Conservation (phyloP, 2,329 filamentous ascomycete species). For the Talaromyces sp. region DNA sequence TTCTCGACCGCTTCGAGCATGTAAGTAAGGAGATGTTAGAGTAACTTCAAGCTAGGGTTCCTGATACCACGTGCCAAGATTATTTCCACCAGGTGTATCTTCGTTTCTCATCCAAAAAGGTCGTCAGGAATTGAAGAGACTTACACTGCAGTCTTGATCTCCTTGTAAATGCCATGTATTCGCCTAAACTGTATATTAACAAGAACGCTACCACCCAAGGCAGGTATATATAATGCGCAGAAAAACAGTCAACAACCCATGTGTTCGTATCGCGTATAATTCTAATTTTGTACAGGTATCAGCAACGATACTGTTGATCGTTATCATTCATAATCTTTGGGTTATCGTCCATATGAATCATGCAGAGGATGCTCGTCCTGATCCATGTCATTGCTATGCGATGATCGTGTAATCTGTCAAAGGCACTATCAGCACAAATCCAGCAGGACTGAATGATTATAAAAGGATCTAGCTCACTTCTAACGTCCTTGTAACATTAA, state of each 20-base stretch:
- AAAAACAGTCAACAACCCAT: background rate
- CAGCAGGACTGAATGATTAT: background rate
- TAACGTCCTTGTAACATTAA: conserved; percentile 19
- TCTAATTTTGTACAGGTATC: background rate
- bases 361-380: conserved; percentile 15
- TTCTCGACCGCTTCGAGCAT: background rate
- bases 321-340: background rate
- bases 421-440: background rate
- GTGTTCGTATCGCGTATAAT: background rate
- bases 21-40: background rate
- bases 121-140: background rate
- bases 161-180: background rate
- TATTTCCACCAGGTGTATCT: background rate
- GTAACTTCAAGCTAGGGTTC: background rate
- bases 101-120: background rate
- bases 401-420: conserved; percentile 13
- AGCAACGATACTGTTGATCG: background rate
- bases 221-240: background rate
- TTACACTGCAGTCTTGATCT: background rate
- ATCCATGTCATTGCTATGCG: conserved; percentile 13
- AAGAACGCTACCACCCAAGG: conserved; percentile 6
- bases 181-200: background rate
- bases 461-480: background rate
- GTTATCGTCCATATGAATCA: conserved; percentile 6
- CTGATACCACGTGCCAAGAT: background rate